Conservation (phyloP, 441 rosid genomes). For the Pelargonium myrrhifolium region DNA sequence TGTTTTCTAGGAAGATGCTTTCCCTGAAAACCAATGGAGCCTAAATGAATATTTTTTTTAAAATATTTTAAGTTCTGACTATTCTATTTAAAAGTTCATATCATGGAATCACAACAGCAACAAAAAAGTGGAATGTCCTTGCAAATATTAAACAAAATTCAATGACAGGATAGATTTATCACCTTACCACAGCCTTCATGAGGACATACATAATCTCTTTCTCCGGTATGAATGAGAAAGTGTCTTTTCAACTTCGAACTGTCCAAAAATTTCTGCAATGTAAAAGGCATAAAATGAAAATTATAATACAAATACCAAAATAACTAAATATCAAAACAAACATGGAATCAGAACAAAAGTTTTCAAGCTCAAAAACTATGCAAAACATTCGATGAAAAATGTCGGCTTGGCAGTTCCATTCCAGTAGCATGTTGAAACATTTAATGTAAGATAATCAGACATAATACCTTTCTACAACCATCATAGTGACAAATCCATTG, state of each 20-base stretch:
- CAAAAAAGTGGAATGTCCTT: too few relatives aligned
- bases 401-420: not conserved
- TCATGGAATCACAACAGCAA: too few relatives aligned
- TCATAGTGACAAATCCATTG: conserved; percentile 74
- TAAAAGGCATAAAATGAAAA: conserved; percentile 14
- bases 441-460: not conserved
- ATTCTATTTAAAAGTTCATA: not conserved
- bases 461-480: conserved; percentile 79
- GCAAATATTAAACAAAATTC: too few relatives aligned
- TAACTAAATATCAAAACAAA: not conserved
- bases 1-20: too few relatives aligned
- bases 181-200: conserved; percentile 99
- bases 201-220: conserved; percentile 72
- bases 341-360: too few relatives aligned
- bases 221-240: conserved; percentile 87
- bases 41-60: too few relatives aligned
- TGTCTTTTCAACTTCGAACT: conserved; percentile 97
- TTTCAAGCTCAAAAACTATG: too few relatives aligned
- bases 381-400: too few relatives aligned
- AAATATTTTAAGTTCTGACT: not conserved
- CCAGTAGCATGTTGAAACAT: not conserved
- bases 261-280: conserved; percentile 87
- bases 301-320: not conserved
- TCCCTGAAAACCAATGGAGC: too few relatives aligned
- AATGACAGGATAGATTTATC: conserved; percentile 22